A percentile compares a stretch with the other conserved stretches of the same genome.
These are phyloP conservation scores for Macaranga tanarius DNA, from an alignment of 441 rosid genomes.

Conservation along the genomic window DNA sequence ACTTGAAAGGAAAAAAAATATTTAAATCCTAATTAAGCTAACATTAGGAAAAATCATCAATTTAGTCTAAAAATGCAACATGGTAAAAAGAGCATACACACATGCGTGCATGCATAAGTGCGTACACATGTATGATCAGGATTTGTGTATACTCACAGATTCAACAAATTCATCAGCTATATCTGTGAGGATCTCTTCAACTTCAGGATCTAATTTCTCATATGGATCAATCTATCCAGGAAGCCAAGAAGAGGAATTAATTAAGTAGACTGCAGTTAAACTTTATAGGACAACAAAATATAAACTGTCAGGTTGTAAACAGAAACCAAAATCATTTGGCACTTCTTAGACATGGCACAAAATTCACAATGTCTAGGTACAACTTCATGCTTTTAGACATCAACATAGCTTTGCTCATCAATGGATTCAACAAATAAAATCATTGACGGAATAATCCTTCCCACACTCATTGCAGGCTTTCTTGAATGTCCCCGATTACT, in stretches of 20 bases:
- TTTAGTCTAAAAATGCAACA: background rate
- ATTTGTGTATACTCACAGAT: conserved; percentile 52
- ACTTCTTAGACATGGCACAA: background rate
- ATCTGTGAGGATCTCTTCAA: conserved; percentile 84
- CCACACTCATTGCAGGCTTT: background rate
- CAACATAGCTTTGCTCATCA: background rate
- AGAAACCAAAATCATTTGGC: background rate
- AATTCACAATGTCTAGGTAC: background rate
- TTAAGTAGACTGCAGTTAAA: background rate
- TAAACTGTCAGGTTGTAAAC: background rate
- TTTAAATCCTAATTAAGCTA: background rate
- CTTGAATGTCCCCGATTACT: background rate
- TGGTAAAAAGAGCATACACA: background rate
- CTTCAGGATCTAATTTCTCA: conserved; percentile 84
- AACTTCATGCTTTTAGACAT: background rate
- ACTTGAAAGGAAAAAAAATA: background rate
- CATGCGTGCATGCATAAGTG: background rate
- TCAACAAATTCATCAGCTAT: conserved; percentile 94
- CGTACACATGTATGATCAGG: background rate
- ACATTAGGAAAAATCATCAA: background rate
- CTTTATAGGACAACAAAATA: background rate
- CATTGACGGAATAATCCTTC: background rate
- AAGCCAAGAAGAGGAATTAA: conserved; percentile 17
- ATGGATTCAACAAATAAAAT: background rate
- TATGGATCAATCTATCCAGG: conserved; percentile 76